Evolutionary conservation across 345 rosid species (phyloP).

Genomic region (Euphorbia tirucalli): DNA sequence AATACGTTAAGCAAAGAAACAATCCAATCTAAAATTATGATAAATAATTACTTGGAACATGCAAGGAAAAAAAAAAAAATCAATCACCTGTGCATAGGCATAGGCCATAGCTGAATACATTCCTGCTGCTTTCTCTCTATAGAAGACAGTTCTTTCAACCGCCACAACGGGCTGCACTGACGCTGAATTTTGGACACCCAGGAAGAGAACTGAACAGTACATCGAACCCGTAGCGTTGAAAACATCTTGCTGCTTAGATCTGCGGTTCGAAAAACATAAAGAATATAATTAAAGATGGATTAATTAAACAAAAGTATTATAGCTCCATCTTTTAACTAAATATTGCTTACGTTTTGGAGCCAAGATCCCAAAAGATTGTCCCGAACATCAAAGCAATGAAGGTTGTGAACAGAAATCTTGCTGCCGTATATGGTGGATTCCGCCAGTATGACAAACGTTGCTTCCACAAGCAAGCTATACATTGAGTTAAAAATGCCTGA

Average conservation of each 20-base stretch:
- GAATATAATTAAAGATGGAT: neutral
- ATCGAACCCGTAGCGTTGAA: constrained; percentile 73
- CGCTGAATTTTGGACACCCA: constrained; percentile 57
- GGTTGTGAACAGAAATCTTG: constrained; percentile 57
- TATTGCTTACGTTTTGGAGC: constrained; percentile 51
- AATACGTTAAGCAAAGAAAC: neutral
- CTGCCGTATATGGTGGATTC: constrained; percentile 65
- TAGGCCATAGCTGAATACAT: constrained; percentile 81
- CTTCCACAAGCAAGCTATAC: constrained; percentile 71
- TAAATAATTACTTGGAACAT: no score
- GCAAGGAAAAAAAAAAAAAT: neutral
- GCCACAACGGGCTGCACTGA: constrained; percentile 68
- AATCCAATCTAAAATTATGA: neutral
- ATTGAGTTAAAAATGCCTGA: constrained; percentile 51
- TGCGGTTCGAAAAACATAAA: constrained; percentile 19
- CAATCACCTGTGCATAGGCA: constrained; percentile 59
- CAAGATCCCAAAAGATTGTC: constrained; percentile 70
- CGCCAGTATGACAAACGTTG: constrained; percentile 76
- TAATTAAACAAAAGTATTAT: neutral
- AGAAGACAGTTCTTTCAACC: constrained; percentile 68
- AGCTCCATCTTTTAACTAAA: neutral
- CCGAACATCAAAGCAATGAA: constrained; percentile 60
- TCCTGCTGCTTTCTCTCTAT: constrained; percentile 77
- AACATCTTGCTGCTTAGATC: constrained; percentile 47
- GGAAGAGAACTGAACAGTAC: constrained; percentile 64